These are phyloP conservation scores for Mycosarcoma maydis DNA, from an alignment of 1,284 basidiomycete genomes.

Conservation along the genomic window DNA sequence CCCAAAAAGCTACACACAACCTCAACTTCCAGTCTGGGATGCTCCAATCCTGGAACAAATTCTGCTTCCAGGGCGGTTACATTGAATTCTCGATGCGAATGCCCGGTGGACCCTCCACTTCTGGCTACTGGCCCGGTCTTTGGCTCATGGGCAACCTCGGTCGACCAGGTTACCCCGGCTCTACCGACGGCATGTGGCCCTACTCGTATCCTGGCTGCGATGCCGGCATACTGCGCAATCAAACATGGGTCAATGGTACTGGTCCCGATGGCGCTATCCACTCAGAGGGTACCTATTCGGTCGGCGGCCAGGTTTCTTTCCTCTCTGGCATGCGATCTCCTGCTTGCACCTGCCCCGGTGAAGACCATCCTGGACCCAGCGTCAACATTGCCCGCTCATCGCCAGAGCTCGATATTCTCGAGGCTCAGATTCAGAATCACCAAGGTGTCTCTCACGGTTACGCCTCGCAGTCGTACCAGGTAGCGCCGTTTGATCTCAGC, in stretches of 20 bases:
- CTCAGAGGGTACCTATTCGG: slow-evolving; percentile 33
- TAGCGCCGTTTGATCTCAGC: slow-evolving; percentile 63
- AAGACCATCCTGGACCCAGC: slow-evolving; percentile 63
- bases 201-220: slow-evolving; percentile 68
- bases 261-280: slow-evolving; percentile 53
- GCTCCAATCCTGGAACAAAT: slow-evolving; percentile 64
- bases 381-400: slow-evolving; percentile 62
- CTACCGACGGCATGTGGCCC: slow-evolving; percentile 66
- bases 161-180: slow-evolving; percentile 63
- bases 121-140: slow-evolving; percentile 70
- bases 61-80: slow-evolving; percentile 66
- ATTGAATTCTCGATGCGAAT: slow-evolving; percentile 59
- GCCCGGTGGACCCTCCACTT: slow-evolving; percentile 55
- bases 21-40: slow-evolving; percentile 64
- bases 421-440: slow-evolving; percentile 71
- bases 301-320: slow-evolving; percentile 29
- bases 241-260: slow-evolving; percentile 51
- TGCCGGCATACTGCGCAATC: slow-evolving; percentile 59
- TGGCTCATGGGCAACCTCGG: slow-evolving; percentile 65
- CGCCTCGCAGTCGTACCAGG: slow-evolving; percentile 64
- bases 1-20: slow-evolving; percentile 47
- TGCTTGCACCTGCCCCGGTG: slow-evolving; percentile 58
- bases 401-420: slow-evolving; percentile 66
- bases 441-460: slow-evolving; percentile 47
- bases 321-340: slow-evolving; percentile 46